A percentile compares a stretch with the other conserved stretches of the same genome.
phyloP scores from a whole-genome alignment of 352 stramenopile genomes.

The Globisporangium nodosum region DNA sequence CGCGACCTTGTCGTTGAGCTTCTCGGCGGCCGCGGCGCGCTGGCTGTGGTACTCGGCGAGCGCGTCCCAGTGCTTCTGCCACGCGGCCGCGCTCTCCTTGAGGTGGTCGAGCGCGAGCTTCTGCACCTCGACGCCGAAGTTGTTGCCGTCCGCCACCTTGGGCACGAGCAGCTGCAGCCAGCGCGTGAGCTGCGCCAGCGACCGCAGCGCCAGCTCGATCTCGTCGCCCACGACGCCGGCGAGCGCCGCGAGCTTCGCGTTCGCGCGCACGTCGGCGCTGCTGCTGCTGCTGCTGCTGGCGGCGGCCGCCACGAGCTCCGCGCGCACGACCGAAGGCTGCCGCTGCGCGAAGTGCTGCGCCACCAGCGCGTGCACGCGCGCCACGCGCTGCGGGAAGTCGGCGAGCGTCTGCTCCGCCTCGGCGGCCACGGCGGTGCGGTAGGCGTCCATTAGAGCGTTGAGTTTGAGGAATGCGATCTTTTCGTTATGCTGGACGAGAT shows the following conservation, averaged over 20 bases:
- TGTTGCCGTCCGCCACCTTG: slow-evolving; percentile 80
- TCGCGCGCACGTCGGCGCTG: slow-evolving; percentile 27
- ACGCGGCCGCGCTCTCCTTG: slow-evolving; percentile 54
- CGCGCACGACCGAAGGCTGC: slow-evolving; percentile 30
- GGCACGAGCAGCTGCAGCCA: slow-evolving; percentile 78
- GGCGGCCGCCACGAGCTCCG: slow-evolving; percentile 28
- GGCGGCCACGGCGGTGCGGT: slow-evolving; percentile 32
- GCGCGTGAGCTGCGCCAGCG: slow-evolving; percentile 48
- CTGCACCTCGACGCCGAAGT: slow-evolving; percentile 86
- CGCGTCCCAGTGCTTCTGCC: slow-evolving; percentile 74
- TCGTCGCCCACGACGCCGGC: slow-evolving; percentile 44
- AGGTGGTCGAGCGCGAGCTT: slow-evolving; percentile 66
- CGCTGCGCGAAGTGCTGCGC: slow-evolving; percentile 40
- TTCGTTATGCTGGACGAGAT: background rate
- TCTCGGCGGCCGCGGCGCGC: slow-evolving; percentile 59
- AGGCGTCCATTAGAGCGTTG: slow-evolving; percentile 37
- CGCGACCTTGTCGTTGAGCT: slow-evolving; percentile 58
- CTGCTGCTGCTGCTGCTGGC: slow-evolving; percentile 15
- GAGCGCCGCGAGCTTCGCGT: slow-evolving; percentile 36
- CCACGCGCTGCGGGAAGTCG: slow-evolving; percentile 40
- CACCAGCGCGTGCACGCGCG: slow-evolving; percentile 39
- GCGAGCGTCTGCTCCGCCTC: slow-evolving; percentile 36
- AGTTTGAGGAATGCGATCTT: background rate
- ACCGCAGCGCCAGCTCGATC: slow-evolving; percentile 35
- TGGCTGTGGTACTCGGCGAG: slow-evolving; percentile 67